A percentile compares a stretch with the other conserved stretches of the same genome.
phyloP scores from a whole-genome alignment of 495 filamentous ascomycete genomes.

The Neurospora sublineolata region DNA sequence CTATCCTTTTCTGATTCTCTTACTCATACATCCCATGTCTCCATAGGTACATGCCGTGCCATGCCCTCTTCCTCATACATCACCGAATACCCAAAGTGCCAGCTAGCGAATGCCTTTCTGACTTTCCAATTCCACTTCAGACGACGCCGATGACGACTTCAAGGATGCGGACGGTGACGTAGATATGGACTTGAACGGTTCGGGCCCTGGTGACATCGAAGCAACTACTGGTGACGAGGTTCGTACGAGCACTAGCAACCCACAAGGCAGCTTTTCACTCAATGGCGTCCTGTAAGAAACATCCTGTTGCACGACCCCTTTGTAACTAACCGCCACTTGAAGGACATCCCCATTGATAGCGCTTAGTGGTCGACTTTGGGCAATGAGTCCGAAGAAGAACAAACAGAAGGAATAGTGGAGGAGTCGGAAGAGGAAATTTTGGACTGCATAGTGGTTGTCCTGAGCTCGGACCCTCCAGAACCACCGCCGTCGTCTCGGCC shows the following conservation, averaged over 20 bases:
- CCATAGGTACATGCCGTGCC: background rate
- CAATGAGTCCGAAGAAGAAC: background rate
- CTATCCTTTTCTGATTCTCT: background rate
- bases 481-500: background rate
- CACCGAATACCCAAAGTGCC: background rate
- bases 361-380: conserved; percentile 8
- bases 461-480: background rate
- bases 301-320: background rate
- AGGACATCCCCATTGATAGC: conserved; percentile 7
- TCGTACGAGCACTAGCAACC: background rate
- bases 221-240: background rate
- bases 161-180: background rate
- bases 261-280: background rate
- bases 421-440: background rate
- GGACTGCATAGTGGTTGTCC: background rate
- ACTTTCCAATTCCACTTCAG: background rate
- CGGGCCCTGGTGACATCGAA: background rate
- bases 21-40: background rate
- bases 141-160: background rate
- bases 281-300: background rate
- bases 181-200: background rate
- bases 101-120: background rate
- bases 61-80: background rate
- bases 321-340: background rate
- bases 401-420: background rate